Conservation (phyloP, 1,139 yeast genomes). For the Candida gigantensis region DNA sequence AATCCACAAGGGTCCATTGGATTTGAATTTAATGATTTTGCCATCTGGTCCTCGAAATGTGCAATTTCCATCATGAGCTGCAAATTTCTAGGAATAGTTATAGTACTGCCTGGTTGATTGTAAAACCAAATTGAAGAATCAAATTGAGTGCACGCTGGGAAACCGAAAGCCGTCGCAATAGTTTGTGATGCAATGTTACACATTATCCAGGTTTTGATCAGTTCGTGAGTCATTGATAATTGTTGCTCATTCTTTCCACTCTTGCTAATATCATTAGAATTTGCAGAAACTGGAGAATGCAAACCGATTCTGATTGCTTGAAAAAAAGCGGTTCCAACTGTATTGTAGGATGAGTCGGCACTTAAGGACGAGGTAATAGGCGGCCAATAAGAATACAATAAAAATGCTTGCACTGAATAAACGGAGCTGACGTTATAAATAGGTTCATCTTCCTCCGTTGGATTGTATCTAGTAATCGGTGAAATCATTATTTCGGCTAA, state of each 20-base stretch:
- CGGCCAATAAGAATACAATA: conserved; percentile 92
- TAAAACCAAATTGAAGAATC: conserved; percentile 69
- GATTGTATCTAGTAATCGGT: conserved; percentile 82
- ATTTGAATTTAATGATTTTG: conserved; percentile 73
- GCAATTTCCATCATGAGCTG: conserved; percentile 80
- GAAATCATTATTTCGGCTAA: conserved; percentile 86
- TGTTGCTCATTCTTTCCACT: conserved; percentile 26
- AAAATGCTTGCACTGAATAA: conserved; percentile 88
- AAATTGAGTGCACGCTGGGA: conserved; percentile 87
- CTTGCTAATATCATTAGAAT: not conserved
- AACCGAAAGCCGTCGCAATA: conserved; percentile 90
- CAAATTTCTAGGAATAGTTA: conserved; percentile 60
- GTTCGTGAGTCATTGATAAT: conserved; percentile 62
- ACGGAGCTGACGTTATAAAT: conserved; percentile 88
- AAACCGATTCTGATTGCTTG: conserved; percentile 91
- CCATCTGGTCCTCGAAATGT: conserved; percentile 82
- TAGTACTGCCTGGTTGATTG: conserved; percentile 39
- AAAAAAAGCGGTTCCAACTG: conserved; percentile 87
- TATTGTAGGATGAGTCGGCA: conserved; percentile 95
- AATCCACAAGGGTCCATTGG: conserved; percentile 68
- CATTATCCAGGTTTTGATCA: conserved; percentile 87
- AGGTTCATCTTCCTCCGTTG: conserved; percentile 74
- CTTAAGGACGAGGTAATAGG: conserved; percentile 90
- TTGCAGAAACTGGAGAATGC: conserved; percentile 51
- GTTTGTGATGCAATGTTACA: conserved; percentile 89